phyloP scores from a whole-genome alignment of 805 yeast species.

The Saccharomycopsis sp. region DNA sequence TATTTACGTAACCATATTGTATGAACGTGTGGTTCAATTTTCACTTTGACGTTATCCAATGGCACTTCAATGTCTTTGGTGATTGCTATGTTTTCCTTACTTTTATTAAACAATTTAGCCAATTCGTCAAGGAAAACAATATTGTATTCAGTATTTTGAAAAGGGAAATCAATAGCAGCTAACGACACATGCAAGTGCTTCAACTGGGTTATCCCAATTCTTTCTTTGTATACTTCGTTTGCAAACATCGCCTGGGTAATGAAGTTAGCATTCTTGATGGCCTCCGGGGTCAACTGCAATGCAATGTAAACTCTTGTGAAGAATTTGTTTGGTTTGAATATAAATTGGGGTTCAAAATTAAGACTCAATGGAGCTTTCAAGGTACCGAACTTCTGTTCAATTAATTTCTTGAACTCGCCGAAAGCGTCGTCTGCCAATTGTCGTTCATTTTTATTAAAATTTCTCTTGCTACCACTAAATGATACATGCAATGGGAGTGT shows the following conservation, averaged over 20 bases:
- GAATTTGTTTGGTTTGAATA: slow-evolving; percentile 4
- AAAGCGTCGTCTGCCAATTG: too few species aligned
- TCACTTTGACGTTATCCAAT: neutral
- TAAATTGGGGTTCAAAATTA: neutral
- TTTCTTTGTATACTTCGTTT: neutral
- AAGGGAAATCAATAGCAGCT: neutral
- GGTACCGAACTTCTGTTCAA: too few species aligned
- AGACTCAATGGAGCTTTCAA: neutral
- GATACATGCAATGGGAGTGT: neutral
- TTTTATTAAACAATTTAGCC: neutral
- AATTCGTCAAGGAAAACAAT: neutral
- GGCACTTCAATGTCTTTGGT: neutral
- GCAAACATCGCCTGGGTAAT: neutral
- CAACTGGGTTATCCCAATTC: neutral
- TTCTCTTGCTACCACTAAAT: neutral
- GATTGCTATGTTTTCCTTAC: neutral
- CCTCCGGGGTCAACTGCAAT: neutral
- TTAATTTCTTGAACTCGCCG: too few species aligned
- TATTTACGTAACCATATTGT: neutral
- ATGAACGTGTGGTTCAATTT: slow-evolving; percentile 1
- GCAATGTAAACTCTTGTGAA: slow-evolving; percentile 9
- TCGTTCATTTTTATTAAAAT: neutral
- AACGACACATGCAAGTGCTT: slow-evolving; percentile 6
- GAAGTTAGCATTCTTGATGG: too few species aligned
- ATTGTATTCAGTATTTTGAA: slow-evolving; percentile 4